phyloP scores from a whole-genome alignment of 345 rosid species.

The Gossypium thurberi region DNA sequence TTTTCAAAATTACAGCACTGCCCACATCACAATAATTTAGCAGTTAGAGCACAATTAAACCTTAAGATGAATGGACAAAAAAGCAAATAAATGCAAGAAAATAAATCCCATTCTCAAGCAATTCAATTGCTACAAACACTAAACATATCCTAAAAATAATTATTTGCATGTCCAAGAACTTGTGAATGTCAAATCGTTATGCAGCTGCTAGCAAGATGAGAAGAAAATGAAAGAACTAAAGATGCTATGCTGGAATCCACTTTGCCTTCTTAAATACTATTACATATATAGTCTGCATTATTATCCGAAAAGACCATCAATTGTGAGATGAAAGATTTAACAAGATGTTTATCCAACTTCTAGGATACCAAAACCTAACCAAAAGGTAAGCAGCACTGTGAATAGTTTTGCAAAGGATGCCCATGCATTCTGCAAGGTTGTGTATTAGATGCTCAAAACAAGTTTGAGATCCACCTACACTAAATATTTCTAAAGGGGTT shows the following conservation, averaged over 20 bases:
- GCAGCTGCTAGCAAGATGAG: not conserved
- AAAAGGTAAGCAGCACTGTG: not conserved
- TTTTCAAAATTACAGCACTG: not conserved
- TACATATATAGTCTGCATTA: not conserved
- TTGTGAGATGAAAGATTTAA: not conserved
- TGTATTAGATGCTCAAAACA: not conserved
- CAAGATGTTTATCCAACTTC: slow-evolving; percentile 4
- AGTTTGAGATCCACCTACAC: not conserved
- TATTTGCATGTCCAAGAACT: not conserved
- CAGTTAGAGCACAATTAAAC: not conserved
- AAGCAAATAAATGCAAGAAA: not conserved
- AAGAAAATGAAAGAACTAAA: not conserved
- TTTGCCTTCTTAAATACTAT: not conserved
- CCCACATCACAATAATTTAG: not conserved
- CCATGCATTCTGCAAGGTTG: not conserved
- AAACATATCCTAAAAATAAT: not conserved
- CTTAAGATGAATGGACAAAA: not conserved
- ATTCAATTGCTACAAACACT: not conserved
- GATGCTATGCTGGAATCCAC: not conserved
- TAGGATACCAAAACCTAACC: not conserved
- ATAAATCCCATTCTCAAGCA: not conserved
- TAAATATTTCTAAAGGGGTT: not conserved
- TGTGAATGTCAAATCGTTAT: not conserved
- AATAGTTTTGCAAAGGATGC: not conserved
- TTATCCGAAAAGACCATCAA: not conserved